Percentiles rank a stretch among this genome's conserved stretches.
These are phyloP conservation scores for Trypanosoma avium DNA, from an alignment of 208 protist genomes.

Conservation along the genomic window DNA sequence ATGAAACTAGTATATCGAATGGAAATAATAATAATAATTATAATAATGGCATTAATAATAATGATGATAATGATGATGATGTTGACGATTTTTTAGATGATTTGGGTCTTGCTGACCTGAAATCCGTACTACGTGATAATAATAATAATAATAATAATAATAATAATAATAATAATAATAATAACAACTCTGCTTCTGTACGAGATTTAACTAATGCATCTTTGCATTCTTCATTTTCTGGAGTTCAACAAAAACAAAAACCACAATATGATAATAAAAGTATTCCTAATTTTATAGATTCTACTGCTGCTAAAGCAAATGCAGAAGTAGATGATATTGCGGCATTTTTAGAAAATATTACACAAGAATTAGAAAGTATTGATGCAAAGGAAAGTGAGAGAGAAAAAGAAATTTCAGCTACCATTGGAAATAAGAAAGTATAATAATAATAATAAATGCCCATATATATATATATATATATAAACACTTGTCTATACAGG, in stretches of 20 bases:
- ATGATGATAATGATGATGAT: conserved; percentile 9
- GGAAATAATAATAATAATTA: background rate
- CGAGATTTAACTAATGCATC: conserved; percentile 27
- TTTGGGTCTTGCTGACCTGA: conserved; percentile 29
- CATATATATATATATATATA: too few relatives aligned
- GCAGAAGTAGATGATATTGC: conserved; percentile 37
- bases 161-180: too few relatives aligned
- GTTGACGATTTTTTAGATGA: conserved; percentile 31
- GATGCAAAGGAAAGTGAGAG: conserved; percentile 24
- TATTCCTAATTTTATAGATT: background rate
- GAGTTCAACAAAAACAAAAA: background rate
- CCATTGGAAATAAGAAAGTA: background rate
- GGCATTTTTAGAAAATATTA: conserved; percentile 74
- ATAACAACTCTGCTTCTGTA: too few relatives aligned
- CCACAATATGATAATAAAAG: background rate
- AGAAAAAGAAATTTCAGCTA: conserved; percentile 17
- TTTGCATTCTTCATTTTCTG: background rate
- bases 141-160: too few relatives aligned
- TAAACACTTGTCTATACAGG: too few relatives aligned
- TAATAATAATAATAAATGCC: background rate
- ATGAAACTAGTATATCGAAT: background rate
- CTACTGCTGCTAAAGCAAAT: background rate
- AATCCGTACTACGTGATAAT: background rate
- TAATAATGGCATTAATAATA: conserved; percentile 17
- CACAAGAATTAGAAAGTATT: conserved; percentile 68